Evolutionary conservation across 768 basidiomycete species (phyloP).

Genomic region (Gyrodon lividus): DNA sequence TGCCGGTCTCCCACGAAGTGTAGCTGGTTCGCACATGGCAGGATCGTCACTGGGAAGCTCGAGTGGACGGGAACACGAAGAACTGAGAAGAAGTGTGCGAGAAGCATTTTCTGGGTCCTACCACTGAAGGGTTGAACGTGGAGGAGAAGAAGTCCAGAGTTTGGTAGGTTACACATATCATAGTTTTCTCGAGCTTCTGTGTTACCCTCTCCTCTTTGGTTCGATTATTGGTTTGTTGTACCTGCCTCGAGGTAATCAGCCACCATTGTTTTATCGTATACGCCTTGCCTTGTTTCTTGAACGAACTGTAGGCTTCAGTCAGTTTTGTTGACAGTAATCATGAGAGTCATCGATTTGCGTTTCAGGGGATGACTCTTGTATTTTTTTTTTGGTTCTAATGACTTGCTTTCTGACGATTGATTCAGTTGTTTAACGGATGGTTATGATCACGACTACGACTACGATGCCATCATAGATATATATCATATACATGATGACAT

Average conservation of each 20-base stretch:
- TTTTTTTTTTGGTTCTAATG: neutral
- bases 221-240: conserved; percentile 2
- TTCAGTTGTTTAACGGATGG: neutral
- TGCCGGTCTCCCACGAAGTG: conserved; percentile 56
- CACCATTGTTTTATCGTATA: neutral
- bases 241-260: neutral
- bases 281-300: neutral
- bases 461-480: too few relatives aligned
- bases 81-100: conserved; percentile 76
- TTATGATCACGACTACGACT: too few relatives aligned
- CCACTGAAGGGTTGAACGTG: conserved; percentile 24
- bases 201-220: conserved; percentile 4
- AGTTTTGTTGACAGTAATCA: neutral
- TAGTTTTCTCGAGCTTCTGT: neutral
- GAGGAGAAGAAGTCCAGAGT: neutral
- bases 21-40: conserved; percentile 63
- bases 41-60: conserved; percentile 67
- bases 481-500: too few relatives aligned
- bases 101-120: conserved; percentile 75
- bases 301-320: neutral
- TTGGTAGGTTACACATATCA: neutral
- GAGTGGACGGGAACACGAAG: conserved; percentile 67
- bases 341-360: neutral
- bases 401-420: neutral
- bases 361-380: too few relatives aligned